Percentiles rank a stretch among this genome's conserved stretches.
These are phyloP conservation scores for Phialocephala subalpina DNA, from an alignment of 2,329 filamentous ascomycete species.

Conservation along the genomic window DNA sequence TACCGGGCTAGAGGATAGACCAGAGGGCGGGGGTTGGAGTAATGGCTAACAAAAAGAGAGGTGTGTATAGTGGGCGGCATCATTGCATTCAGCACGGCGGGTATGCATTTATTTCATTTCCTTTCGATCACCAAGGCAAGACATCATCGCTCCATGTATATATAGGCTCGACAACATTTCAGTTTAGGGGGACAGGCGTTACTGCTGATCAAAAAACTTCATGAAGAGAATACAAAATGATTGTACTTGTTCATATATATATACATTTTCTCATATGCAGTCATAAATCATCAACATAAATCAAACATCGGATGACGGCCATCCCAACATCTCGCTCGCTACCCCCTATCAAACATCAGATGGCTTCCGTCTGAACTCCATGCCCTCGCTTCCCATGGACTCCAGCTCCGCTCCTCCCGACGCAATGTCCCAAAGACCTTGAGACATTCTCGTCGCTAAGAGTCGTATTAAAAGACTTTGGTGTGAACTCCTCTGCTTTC, in stretches of 20 bases:
- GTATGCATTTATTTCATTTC: neutral
- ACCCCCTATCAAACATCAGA: neutral
- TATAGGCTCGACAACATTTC: neutral
- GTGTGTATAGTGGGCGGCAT: neutral
- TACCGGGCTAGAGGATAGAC: neutral
- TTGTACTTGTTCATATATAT: constrained; percentile 10
- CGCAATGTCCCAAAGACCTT: too few species aligned
- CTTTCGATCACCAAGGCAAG: neutral
- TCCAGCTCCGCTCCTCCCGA: too few species aligned
- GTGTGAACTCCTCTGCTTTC: too few species aligned
- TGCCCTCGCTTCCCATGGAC: too few species aligned
- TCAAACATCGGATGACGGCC: neutral
- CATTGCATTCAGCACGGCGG: constrained; percentile 6
- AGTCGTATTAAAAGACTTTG: too few species aligned
- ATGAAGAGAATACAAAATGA: constrained; percentile 22
- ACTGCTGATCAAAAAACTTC: neutral
- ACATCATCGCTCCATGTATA: constrained; percentile 3
- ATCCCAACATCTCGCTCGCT: constrained; percentile 1
- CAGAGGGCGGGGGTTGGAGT: neutral
- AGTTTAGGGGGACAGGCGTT: neutral
- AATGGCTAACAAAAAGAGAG: neutral
- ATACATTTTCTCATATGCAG: constrained; percentile 25
- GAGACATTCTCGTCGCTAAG: too few species aligned
- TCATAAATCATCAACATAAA: constrained; percentile 34
- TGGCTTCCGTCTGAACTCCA: too few species aligned